These are phyloP conservation scores for Capsicum chinense DNA, from an alignment of 257 asterid genomes.

Conservation along the genomic window DNA sequence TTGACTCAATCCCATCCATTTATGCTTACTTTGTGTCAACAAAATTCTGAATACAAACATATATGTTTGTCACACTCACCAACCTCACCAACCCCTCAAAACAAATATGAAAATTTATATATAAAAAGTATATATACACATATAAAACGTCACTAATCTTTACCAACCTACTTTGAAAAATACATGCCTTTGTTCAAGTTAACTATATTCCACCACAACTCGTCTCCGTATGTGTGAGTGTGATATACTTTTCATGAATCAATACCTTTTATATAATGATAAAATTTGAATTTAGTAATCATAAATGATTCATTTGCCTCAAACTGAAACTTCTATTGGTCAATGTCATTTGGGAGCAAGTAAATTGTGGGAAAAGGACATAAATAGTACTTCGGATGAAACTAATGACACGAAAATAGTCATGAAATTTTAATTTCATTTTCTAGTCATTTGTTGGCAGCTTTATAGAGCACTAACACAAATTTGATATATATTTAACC, in stretches of 20 bases:
- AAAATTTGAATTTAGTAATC: not conserved
- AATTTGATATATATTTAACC: no score
- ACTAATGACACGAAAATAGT: no score
- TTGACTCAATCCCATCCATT: not conserved
- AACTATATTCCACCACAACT: not conserved
- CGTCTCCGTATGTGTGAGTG: not conserved
- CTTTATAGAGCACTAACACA: no score
- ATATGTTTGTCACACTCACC: not conserved
- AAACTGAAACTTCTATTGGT: not conserved
- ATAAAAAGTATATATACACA: not conserved
- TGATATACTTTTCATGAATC: not conserved
- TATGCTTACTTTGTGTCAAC: not conserved
- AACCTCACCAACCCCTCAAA: slow-evolving; percentile 21
- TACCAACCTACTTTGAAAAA: slow-evolving; percentile 17
- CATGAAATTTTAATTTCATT: no score
- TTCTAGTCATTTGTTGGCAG: no score
- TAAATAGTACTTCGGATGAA: no score
- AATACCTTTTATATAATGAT: not conserved
- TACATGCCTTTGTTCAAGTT: not conserved
- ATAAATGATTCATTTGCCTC: not conserved
- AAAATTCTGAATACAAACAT: not conserved
- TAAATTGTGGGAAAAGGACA: no score
- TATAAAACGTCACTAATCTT: not conserved
- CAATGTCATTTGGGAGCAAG: no score
- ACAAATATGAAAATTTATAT: not conserved